Conservation (phyloP, 345 rosid genomes). For the Arabis hirsuta region DNA sequence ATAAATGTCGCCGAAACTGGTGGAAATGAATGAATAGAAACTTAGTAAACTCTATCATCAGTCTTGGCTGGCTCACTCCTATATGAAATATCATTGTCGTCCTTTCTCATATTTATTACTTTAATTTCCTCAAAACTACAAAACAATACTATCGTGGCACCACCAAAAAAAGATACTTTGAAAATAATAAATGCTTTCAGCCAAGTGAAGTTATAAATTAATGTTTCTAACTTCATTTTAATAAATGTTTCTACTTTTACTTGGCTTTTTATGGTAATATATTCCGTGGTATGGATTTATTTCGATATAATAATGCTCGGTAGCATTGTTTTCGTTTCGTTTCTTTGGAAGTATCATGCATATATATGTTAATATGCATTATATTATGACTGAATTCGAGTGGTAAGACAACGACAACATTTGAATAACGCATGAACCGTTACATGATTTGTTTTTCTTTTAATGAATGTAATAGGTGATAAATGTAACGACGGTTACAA, state of each 20-base stretch:
- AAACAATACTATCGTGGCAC: constrained; percentile 38
- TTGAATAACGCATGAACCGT: constrained; percentile 1
- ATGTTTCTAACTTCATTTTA: constrained; percentile 38
- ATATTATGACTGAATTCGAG: no score
- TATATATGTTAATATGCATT: no score
- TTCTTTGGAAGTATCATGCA: no score
- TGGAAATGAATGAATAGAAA: constrained; percentile 34
- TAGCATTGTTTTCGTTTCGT: constrained; percentile 2
- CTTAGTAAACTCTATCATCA: constrained; percentile 20
- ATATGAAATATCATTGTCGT: constrained; percentile 40
- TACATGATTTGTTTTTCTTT: not conserved
- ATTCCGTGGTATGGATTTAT: not conserved
- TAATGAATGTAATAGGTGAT: not conserved
- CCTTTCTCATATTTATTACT: constrained; percentile 39
- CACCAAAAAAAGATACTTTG: constrained; percentile 44
- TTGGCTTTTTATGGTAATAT: constrained; percentile 34
- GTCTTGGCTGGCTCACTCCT: constrained; percentile 36
- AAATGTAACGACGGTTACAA: constrained; percentile 36
- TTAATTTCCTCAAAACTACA: constrained; percentile 40
- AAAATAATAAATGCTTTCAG: constrained; percentile 30
- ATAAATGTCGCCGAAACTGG: constrained; percentile 42
- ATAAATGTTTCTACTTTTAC: constrained; percentile 26
- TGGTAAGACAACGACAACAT: no score
- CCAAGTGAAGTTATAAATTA: constrained; percentile 32
- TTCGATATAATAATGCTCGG: not conserved